Evolutionary conservation across 192 early-diverging fungal genomes (phyloP).

Genomic region (Backusella mclennaniae): DNA sequence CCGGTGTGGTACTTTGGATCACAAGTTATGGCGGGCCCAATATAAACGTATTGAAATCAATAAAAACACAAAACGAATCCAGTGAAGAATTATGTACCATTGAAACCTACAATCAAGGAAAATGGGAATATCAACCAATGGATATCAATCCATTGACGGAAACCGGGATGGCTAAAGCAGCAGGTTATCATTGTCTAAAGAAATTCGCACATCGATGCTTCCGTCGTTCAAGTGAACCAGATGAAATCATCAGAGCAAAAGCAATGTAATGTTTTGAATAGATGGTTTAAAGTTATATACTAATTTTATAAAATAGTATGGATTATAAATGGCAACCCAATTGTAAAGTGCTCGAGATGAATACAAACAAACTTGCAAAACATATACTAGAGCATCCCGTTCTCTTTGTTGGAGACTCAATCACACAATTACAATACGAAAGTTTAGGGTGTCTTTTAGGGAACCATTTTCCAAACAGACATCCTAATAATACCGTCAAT

Average conservation of each 20-base stretch:
- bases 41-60: neutral
- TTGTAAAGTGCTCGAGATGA: slow-evolving; percentile 22
- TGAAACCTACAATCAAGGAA: slow-evolving; percentile 26
- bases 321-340: slow-evolving; percentile 32
- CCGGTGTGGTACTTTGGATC: neutral
- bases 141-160: slow-evolving; percentile 1
- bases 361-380: slow-evolving; percentile 12
- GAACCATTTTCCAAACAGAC: slow-evolving; percentile 13
- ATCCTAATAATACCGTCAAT: neutral
- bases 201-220: slow-evolving; percentile 32
- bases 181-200: slow-evolving; percentile 16
- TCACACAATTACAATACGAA: slow-evolving; percentile 34
- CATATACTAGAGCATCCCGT: slow-evolving; percentile 33
- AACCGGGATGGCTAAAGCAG: neutral
- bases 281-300: too few species aligned
- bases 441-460: slow-evolving; percentile 30
- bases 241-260: slow-evolving; percentile 23
- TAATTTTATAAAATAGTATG: neutral
- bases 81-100: slow-evolving; percentile 15
- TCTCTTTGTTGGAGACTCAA: slow-evolving; percentile 35
- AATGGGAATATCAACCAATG: slow-evolving; percentile 21
- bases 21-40: neutral
- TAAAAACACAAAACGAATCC: neutral
- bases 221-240: neutral
- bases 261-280: slow-evolving; percentile 16